These are phyloP conservation scores for Rhodofomes roseus DNA, from an alignment of 1,284 basidiomycete species.

Conservation along the genomic window DNA sequence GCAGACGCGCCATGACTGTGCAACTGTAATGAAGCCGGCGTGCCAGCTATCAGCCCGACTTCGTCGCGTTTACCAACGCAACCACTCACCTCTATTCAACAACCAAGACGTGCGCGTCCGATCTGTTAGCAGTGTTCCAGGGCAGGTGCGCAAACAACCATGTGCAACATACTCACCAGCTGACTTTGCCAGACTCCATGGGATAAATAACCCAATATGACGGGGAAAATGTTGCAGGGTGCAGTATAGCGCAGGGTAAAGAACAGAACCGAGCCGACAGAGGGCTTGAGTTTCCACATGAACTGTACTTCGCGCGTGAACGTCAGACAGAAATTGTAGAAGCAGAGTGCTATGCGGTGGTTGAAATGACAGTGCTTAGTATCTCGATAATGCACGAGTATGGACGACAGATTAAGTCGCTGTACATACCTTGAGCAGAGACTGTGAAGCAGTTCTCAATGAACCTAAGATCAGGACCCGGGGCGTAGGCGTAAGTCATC, in stretches of 20 bases:
- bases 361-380: no score
- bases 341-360: no score
- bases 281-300: background rate
- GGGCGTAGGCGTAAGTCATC: no score
- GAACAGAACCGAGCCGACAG: background rate
- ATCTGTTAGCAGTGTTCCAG: no score
- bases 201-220: background rate
- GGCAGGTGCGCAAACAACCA: no score
- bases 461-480: no score
- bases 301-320: background rate
- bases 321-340: background rate
- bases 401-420: background rate
- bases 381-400: background rate
- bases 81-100: no score
- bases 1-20: background rate
- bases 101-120: no score
- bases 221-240: background rate
- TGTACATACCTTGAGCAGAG: background rate
- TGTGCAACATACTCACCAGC: no score
- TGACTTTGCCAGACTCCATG: background rate
- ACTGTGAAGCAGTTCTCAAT: background rate
- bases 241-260: background rate
- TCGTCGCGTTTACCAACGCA: no score
- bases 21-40: background rate
- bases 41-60: no score